Base-by-base conservation (phyloP, 257 asterid genomes). In the Solanum neorickii region DNA sequence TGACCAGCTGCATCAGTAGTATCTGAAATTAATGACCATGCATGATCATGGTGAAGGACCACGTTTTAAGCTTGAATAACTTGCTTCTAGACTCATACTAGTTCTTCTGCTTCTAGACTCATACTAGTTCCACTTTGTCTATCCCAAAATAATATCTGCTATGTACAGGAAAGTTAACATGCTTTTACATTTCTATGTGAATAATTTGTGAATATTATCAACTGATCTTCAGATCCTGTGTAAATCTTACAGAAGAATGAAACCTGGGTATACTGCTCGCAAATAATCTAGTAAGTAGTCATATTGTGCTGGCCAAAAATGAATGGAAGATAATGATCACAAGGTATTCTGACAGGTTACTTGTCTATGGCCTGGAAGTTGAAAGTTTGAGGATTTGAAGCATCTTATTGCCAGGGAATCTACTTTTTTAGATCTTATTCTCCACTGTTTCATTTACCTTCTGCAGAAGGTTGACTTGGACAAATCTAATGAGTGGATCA, bases 401-500 rank as follows among this genome's bases (percentile, higher is more conserved):
- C 59, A 86, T 33, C 83, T 86, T 73, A 29, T 86, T 49, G 69
- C 85, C 83, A 52, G 82, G 73, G 84, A 49, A 73, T 72, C 88
- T n/a, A 70, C 68, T 73, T 86, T 31, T 49, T 78, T n/a, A 31
- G 56, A 86, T 23, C 83, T 37, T 70, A 49, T 49, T 80, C 7
- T 29, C 41, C 68, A 20, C 88, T 86, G 78, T 83, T 60, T 41
- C 27, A 37, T 83, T 72, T 44, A 56, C 72, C 82, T 76, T 60
- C 69, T 80, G 49, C 69, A 31, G 85, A 49, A 49, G 69, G 65
- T 68, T 80, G 80, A 74, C 35, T 85, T 44, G 44, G 21, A 49
- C 60, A 84, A 49, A 47, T 65, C 73, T 69, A 74, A 66, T 86
- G 49, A 83, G 59, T 39, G 52, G 52, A 33, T 60, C 16, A 60